phyloP scores from a whole-genome alignment of 148 eudicot genomes.

The Pouteria glomerata region DNA sequence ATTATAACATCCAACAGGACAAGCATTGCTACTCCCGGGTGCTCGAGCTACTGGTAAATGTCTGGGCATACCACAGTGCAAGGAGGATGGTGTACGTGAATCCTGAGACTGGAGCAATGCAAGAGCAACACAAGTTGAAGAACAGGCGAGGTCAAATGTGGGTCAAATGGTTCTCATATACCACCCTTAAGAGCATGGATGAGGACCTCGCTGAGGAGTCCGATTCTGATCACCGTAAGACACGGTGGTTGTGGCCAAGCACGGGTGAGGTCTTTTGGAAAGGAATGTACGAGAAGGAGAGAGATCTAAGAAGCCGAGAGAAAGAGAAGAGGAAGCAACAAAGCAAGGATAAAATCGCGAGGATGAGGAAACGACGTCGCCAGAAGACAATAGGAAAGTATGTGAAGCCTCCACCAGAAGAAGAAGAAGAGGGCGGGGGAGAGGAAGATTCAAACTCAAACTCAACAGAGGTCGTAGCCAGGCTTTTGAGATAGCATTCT shows the following conservation, averaged over 20 bases:
- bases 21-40: conserved; percentile 86
- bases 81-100: conserved; percentile 72
- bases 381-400: conserved; percentile 68
- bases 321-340: conserved; percentile 48
- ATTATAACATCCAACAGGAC: conserved; percentile 47
- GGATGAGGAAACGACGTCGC: conserved; percentile 46
- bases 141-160: conserved; percentile 72
- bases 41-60: conserved; percentile 81
- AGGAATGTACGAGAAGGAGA: conserved; percentile 71
- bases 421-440: conserved; percentile 26
- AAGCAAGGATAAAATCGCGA: conserved; percentile 49
- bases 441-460: conserved; percentile 19
- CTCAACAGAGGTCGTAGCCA: conserved; percentile 18
- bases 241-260: conserved; percentile 81
- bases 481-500: conserved; percentile 32
- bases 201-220: conserved; percentile 92
- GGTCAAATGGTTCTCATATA: conserved; percentile 71
- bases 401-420: conserved; percentile 69
- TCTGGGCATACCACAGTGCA: conserved; percentile 92
- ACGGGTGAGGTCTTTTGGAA: conserved; percentile 88
- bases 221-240: conserved; percentile 48
- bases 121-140: conserved; percentile 64
- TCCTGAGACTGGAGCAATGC: conserved; percentile 66
- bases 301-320: conserved; percentile 36
- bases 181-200: conserved; percentile 76